These are phyloP conservation scores for Echium plantagineum DNA, from an alignment of 257 asterid species.

Conservation along the genomic window DNA sequence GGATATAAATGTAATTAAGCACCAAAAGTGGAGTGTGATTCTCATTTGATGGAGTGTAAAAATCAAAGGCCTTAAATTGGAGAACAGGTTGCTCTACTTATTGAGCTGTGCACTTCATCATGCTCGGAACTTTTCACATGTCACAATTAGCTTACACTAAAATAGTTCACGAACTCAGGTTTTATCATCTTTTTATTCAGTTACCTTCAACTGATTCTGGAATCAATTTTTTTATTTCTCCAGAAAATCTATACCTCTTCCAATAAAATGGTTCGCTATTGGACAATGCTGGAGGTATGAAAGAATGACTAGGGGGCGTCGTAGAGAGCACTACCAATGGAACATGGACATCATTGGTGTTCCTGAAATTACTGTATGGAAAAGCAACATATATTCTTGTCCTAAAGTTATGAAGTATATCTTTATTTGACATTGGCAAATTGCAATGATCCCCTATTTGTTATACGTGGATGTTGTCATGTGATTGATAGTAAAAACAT, in stretches of 20 bases:
- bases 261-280: constrained; percentile 92
- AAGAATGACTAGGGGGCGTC: constrained; percentile 94
- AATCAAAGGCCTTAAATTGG: no score
- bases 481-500: no score
- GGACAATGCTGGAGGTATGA: constrained; percentile 99
- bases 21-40: no score
- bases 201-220: constrained; percentile 47
- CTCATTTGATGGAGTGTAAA: no score
- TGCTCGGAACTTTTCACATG: not conserved
- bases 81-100: not conserved
- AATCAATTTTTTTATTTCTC: constrained; percentile 44
- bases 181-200: constrained; percentile 35
- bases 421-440: not conserved
- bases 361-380: constrained; percentile 64
- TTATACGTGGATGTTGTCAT: not conserved
- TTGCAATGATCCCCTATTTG: not conserved
- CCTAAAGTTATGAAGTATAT: not conserved
- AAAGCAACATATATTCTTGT: constrained; percentile 6
- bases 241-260: constrained; percentile 95
- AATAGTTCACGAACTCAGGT: constrained; percentile 1
- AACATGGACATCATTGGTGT: constrained; percentile 98
- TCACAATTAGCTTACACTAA: constrained; percentile 1
- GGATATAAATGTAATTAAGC: no score
- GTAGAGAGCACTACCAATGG: constrained; percentile 98
- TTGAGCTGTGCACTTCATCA: not conserved